phyloP scores from a whole-genome alignment of 495 filamentous ascomycete species.

The Pseudoneurospora amorphoporcata region DNA sequence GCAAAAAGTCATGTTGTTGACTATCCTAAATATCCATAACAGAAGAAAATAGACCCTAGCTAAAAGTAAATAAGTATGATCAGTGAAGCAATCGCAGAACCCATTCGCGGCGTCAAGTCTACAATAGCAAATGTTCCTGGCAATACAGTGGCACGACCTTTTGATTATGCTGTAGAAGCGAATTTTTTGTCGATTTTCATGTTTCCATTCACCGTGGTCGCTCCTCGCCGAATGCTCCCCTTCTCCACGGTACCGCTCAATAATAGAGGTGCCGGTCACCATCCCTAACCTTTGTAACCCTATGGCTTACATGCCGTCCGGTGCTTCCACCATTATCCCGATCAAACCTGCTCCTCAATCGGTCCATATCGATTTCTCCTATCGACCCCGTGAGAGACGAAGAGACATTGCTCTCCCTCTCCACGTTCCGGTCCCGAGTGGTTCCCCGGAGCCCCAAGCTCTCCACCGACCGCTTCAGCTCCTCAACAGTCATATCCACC shows the following conservation, averaged over 20 bases:
- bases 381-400: constrained; percentile 1
- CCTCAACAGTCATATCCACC: constrained; percentile 9
- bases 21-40: background rate
- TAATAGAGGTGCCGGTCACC: constrained; percentile 1
- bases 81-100: background rate
- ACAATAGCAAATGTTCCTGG: background rate
- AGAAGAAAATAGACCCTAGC: background rate
- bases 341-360: constrained; percentile 4
- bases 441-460: constrained; percentile 12
- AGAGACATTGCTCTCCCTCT: background rate
- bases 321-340: constrained; percentile 2
- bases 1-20: background rate
- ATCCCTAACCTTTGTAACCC: background rate
- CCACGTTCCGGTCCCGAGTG: constrained; percentile 1
- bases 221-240: background rate
- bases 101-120: background rate
- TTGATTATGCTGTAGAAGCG: background rate
- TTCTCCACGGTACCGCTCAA: background rate
- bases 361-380: background rate
- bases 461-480: constrained; percentile 17
- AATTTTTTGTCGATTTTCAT: background rate
- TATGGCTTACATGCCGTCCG: constrained; percentile 1
- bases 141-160: background rate
- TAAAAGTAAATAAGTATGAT: background rate
- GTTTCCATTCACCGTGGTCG: background rate